Base-by-base conservation (phyloP, 306 rosid genomes). In the Abrus pulchellus region DNA sequence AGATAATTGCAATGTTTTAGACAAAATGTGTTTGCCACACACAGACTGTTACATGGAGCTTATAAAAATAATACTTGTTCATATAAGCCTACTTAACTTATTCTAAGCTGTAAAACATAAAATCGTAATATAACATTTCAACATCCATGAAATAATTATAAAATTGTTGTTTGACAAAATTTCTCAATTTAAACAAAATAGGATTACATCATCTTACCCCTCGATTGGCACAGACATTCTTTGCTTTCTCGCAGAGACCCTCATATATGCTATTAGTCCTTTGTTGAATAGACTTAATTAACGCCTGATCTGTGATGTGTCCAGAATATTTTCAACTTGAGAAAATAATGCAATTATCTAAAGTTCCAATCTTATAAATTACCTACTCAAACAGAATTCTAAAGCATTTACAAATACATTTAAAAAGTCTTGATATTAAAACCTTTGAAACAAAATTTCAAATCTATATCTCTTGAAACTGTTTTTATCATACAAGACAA, bases 181-280 rank as follows among this genome's bases (percentile, higher is more conserved):
- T 40, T 41, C 54, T 13, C 2, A 38, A 41, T 14, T 47, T 29
- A 11, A 67, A 43, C n/a, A 43, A 67, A 67, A 3, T 11, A 67
- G 34, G 9, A 5, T 7, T 14, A 8, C 33, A 29, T n/a, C 27
- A 9, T 28, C 55, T 4, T 68, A 68, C 74, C 57, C 74, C 74
- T 68, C 74, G 5, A 5, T 27, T 45, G 20, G 74, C 74, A 45
- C 74, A 68, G 41, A 68, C 10, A 47, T n/a, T 45, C 74, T 68
- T 68, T 20, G 74, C 74, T 68, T 68, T 68, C 56, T 68, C 5
- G 7, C 53, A 49, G 27, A 68, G 74, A 13, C 74, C 57, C 9
- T 44, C 12, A 4, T 56, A 45, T 27, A 68, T 30, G 40, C 10
- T 68, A 20, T 32, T 47, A 27, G 33, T 29, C n/a, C 38, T 33